phyloP scores from a whole-genome alignment of 2,329 filamentous ascomycete genomes.

The Xylariaceae sp. region DNA sequence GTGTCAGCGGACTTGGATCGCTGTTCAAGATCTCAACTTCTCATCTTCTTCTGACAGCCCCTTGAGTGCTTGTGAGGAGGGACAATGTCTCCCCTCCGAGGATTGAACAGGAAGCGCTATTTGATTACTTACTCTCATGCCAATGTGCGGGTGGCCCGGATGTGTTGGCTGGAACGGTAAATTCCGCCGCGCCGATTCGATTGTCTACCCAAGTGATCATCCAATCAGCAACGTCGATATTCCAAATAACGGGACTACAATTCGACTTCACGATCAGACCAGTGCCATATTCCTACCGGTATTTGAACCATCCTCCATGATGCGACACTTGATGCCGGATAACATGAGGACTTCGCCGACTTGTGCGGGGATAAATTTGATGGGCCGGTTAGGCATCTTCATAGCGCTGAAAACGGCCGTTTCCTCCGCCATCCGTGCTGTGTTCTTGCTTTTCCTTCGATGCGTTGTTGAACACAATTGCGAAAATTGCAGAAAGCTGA shows the following conservation, averaged over 20 bases:
- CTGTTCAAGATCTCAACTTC: too few relatives aligned
- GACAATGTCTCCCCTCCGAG: too few relatives aligned
- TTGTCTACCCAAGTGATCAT: constrained; percentile 4
- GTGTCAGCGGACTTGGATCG: too few relatives aligned
- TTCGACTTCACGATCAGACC: too few relatives aligned
- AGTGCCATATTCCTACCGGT: constrained; percentile 32
- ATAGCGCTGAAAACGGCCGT: constrained; percentile 3
- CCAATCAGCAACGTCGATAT: too few relatives aligned
- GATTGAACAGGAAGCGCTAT: constrained; percentile 34
- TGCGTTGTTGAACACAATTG: too few relatives aligned
- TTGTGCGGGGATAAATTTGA: constrained; percentile 44
- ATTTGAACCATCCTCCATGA: constrained; percentile 28
- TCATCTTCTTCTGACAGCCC: too few relatives aligned
- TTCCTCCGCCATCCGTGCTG: constrained; percentile 4
- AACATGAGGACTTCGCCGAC: constrained; percentile 44
- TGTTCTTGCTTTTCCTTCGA: too few relatives aligned
- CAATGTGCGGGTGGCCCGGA: constrained; percentile 45
- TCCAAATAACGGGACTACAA: too few relatives aligned
- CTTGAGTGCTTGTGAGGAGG: too few relatives aligned
- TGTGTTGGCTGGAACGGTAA: constrained; percentile 43
- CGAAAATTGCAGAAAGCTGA: too few relatives aligned
- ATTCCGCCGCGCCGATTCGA: constrained; percentile 31
- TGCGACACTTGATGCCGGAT: constrained; percentile 41
- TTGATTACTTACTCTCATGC: constrained; percentile 38
- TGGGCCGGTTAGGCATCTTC: constrained; percentile 31